These are phyloP conservation scores for Aspergillus ruber DNA, from an alignment of 2,329 filamentous ascomycete genomes.

Conservation along the genomic window DNA sequence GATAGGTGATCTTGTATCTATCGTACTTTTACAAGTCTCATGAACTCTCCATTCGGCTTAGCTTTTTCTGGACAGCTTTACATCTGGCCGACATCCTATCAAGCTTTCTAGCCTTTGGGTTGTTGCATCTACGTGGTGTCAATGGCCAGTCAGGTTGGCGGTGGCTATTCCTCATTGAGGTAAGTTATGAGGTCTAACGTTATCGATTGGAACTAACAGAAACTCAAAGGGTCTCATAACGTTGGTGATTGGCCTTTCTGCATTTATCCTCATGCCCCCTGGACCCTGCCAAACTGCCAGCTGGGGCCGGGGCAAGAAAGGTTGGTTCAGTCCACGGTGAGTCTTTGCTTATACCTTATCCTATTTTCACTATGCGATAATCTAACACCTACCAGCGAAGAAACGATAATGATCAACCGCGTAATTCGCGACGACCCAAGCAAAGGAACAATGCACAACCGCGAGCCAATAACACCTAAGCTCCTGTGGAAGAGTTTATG, in stretches of 20 bases:
- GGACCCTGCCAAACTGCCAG: neutral
- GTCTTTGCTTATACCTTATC: too few species aligned
- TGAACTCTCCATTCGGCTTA: slow-evolving; percentile 51
- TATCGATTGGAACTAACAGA: slow-evolving; percentile 33
- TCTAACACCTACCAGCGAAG: slow-evolving; percentile 31
- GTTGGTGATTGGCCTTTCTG: slow-evolving; percentile 38
- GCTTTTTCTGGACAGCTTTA: slow-evolving; percentile 18
- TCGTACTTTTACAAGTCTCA: slow-evolving; percentile 65
- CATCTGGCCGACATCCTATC: slow-evolving; percentile 40
- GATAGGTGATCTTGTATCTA: slow-evolving; percentile 44
- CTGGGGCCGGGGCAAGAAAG: slow-evolving; percentile 2
- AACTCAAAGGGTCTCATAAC: neutral
- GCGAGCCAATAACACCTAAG: slow-evolving; percentile 48
- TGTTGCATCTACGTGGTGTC: slow-evolving; percentile 29
- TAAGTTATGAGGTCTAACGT: slow-evolving; percentile 23
- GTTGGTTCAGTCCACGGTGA: slow-evolving; percentile 31
- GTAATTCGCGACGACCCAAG: slow-evolving; percentile 53
- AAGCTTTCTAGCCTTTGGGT: slow-evolving; percentile 37
- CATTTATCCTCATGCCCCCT: slow-evolving; percentile 3
- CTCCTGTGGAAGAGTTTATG: slow-evolving; percentile 47
- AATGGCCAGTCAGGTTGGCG: slow-evolving; percentile 27
- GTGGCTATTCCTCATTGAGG: slow-evolving; percentile 31
- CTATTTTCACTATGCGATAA: too few species aligned
- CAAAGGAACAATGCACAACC: slow-evolving; percentile 51
- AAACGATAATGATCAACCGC: slow-evolving; percentile 56